Conservation (phyloP, 164 flowering plant genomes). For the Vitis rotundifolia region DNA sequence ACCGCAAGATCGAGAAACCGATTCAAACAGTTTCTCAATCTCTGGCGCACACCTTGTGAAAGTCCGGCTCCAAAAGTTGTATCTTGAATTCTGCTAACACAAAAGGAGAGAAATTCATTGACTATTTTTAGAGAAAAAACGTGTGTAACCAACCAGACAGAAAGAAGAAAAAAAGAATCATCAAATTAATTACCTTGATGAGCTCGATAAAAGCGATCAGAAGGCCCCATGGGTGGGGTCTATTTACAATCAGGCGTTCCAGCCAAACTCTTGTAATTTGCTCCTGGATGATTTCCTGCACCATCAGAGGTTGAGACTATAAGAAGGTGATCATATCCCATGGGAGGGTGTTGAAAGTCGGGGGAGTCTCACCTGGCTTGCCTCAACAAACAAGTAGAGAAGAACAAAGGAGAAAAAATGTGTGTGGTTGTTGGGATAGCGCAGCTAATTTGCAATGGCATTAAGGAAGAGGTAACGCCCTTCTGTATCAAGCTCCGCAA, state of each 20-base stretch:
- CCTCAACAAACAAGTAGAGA: conserved; percentile 80
- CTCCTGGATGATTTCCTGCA: conserved; percentile 94
- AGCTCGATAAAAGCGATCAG: conserved; percentile 94
- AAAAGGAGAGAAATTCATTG: not conserved
- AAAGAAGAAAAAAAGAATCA: too few species aligned
- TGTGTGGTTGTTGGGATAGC: conserved; percentile 97
- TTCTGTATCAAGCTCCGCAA: conserved; percentile 82
- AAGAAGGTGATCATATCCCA: not conserved
- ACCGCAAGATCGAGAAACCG: conserved; percentile 89
- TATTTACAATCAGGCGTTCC: conserved; percentile 84
- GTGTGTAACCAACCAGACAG: too few species aligned
- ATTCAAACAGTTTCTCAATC: conserved; percentile 88
- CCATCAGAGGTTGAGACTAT: not conserved
- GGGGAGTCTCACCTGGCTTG: conserved; percentile 61
- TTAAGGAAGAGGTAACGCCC: conserved; percentile 94
- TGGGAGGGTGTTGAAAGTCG: too few species aligned
- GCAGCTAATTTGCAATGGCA: conserved; percentile 94
- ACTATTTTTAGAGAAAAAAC: not conserved
- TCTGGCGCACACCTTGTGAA: conserved; percentile 94
- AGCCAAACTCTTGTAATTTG: conserved; percentile 93
- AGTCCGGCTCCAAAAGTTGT: conserved; percentile 84
- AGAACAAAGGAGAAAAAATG: conserved; percentile 91
- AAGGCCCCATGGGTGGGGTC: conserved; percentile 99
- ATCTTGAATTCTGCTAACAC: conserved; percentile 76
- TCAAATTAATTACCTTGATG: conserved; percentile 58